Base-by-base conservation (phyloP, 768 basidiomycete species). In the Polyporus arcularius region DNA sequence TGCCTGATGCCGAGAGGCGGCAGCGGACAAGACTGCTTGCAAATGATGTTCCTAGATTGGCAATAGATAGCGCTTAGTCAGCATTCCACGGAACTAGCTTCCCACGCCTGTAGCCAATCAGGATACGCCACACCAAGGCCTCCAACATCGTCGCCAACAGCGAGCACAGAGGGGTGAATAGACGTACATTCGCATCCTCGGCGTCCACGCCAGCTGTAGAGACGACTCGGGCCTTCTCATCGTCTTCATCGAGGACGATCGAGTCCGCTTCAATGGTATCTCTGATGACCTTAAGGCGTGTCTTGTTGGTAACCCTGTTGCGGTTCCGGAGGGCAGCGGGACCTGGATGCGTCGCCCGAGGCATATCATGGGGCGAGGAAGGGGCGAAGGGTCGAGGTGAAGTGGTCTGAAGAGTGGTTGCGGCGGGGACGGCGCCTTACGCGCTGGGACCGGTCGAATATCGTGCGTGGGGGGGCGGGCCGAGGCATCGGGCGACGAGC, bases 261-360 rank as follows among this genome's bases (percentile, higher is more conserved):
- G 87, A 81, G 71, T 92, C 92, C 35, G 85, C 87, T 70, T 94
- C 92, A 78, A 91, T 83, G 73, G 84, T 85, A 61, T 91, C 92
- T 74, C 86, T 85, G 71, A 87, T 78, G 78, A 94, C 86, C 80
- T 85, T 90, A 72, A 94, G 89, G 62, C 91, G 86, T 69, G 90
- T 92, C 82, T 94, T 94, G 80, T 94, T 92, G 73, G 90, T 94
- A 78, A 94, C 88, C 74, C 91, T 87, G 78, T 92, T 92, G 76
- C 91, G 88, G 72, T 92, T 92, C 75, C 92, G 78, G 78, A 90
- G 88, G 67, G 89, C 85, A 62, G 90, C 87, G 68, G 88, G 84
- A 76, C 85, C 87, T 79, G 87, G 76, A 76, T 85, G 85, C 70
- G 85, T 86, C 76, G 86, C 87, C 71, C 89, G 89, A 83, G 89